Evolutionary conservation across 2,329 filamentous ascomycete species (phyloP).

Genomic region (Tympanopsis confertula): DNA sequence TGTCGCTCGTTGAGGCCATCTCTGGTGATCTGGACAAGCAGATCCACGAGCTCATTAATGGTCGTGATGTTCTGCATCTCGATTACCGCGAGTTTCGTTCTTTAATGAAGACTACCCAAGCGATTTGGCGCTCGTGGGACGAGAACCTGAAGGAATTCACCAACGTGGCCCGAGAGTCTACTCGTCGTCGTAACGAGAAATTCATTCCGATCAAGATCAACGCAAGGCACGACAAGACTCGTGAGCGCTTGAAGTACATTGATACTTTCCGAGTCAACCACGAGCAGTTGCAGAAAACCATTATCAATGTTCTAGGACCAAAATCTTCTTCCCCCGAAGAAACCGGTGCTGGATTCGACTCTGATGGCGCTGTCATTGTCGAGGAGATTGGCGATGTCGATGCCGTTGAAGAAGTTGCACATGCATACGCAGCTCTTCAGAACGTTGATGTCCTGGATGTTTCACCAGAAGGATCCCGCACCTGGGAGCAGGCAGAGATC

Average conservation of each 20-base stretch:
- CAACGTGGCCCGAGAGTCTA: constrained; percentile 90
- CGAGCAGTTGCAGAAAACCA: constrained; percentile 91
- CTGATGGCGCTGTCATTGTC: constrained; percentile 59
- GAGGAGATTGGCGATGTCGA: constrained; percentile 97
- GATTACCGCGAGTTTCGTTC: constrained; percentile 82
- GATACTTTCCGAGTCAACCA: constrained; percentile 92
- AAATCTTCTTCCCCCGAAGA: constrained; percentile 44
- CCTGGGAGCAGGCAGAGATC: constrained; percentile 89
- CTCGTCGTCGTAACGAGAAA: constrained; percentile 84
- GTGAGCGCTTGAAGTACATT: constrained; percentile 86
- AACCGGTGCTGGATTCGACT: constrained; percentile 32
- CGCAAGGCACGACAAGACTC: constrained; percentile 76
- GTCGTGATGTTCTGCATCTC: constrained; percentile 78
- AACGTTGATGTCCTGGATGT: constrained; percentile 94
- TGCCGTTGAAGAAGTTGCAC: constrained; percentile 87
- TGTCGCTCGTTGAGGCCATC: constrained; percentile 93
- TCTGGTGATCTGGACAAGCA: constrained; percentile 83
- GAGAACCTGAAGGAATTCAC: constrained; percentile 96
- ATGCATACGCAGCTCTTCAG: constrained; percentile 86
- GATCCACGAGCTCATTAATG: constrained; percentile 74
- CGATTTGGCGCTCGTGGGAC: constrained; percentile 88
- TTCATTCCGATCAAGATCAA: constrained; percentile 97
- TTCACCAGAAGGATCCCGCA: constrained; percentile 74
- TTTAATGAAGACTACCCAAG: constrained; percentile 72
- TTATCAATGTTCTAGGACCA: constrained; percentile 87